phyloP scores from a whole-genome alignment of 2,329 filamentous ascomycete species.

The Neofusicoccum laricinum region DNA sequence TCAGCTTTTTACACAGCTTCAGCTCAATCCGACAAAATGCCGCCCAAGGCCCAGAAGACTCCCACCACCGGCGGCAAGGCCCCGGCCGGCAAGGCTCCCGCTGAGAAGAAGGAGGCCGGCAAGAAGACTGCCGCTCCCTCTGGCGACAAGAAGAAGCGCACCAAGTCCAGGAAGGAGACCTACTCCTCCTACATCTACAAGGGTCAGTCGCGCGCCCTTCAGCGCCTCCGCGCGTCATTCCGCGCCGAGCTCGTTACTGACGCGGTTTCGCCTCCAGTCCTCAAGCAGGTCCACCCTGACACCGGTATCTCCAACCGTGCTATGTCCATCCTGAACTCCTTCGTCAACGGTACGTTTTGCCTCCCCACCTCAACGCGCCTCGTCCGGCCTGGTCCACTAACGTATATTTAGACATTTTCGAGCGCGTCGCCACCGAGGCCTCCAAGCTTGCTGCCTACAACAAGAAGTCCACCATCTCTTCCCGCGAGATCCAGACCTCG shows the following conservation, averaged over 20 bases:
- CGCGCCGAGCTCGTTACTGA: slow-evolving; percentile 27
- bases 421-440: slow-evolving; percentile 97
- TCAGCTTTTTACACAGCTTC: slow-evolving; percentile 23
- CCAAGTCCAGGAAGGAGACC: slow-evolving; percentile 99
- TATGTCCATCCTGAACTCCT: slow-evolving; percentile 99
- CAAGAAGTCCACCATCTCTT: slow-evolving; percentile 99
- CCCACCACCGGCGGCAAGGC: slow-evolving; percentile 92
- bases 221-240: slow-evolving; percentile 21
- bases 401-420: slow-evolving; percentile 81
- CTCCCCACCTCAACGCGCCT: background rate
- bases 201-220: slow-evolving; percentile 58
- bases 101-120: slow-evolving; percentile 99
- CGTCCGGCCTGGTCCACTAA: slow-evolving; percentile 23
- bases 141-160: slow-evolving; percentile 99
- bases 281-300: slow-evolving; percentile 99
- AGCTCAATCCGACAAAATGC: slow-evolving; percentile 61
- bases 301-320: slow-evolving; percentile 99
- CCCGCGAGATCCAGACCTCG: slow-evolving; percentile 98
- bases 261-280: slow-evolving; percentile 60
- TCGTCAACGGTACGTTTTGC: slow-evolving; percentile 81
- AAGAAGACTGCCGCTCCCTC: slow-evolving; percentile 95
- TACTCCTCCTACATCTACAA: slow-evolving; percentile 99
- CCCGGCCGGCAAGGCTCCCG: slow-evolving; percentile 72
- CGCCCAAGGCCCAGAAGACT: slow-evolving; percentile 99
- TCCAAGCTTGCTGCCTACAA: slow-evolving; percentile 99